These are phyloP conservation scores for Cerioporus squamosus DNA, from an alignment of 1,284 basidiomycete species.

Conservation along the genomic window DNA sequence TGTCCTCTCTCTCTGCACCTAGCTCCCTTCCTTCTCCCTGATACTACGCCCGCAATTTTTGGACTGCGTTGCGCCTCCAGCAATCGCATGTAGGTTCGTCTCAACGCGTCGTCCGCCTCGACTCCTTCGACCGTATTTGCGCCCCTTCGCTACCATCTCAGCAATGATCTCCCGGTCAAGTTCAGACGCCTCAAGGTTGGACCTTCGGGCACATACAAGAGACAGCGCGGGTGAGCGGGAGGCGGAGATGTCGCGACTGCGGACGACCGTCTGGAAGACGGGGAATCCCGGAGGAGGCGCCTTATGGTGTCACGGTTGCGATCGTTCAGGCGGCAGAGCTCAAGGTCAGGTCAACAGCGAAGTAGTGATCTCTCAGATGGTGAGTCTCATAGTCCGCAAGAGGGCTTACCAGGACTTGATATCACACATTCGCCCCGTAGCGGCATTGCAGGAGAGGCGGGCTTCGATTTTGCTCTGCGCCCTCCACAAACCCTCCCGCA, in stretches of 20 bases:
- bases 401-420: no score
- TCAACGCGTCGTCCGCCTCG: background rate
- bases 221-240: background rate
- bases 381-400: no score
- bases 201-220: conserved; percentile 13
- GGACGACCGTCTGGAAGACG: conserved; percentile 10
- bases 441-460: no score
- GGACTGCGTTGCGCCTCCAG: conserved; percentile 7
- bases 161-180: conserved; percentile 13
- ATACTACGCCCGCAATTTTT: conserved; percentile 4
- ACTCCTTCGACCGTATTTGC: background rate
- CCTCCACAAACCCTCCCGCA: no score
- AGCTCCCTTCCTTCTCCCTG: background rate
- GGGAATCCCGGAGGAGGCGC: no score
- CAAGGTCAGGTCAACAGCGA: no score
- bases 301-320: no score
- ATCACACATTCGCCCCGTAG: no score
- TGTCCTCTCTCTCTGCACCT: background rate
- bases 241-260: background rate
- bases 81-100: conserved; percentile 18
- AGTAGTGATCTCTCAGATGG: no score
- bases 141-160: conserved; percentile 21
- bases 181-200: conserved; percentile 11
- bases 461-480: no score
- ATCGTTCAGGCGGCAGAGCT: no score